Evolutionary conservation across 164 flowering plant genomes (phyloP).

Genomic region (Vitis riparia): DNA sequence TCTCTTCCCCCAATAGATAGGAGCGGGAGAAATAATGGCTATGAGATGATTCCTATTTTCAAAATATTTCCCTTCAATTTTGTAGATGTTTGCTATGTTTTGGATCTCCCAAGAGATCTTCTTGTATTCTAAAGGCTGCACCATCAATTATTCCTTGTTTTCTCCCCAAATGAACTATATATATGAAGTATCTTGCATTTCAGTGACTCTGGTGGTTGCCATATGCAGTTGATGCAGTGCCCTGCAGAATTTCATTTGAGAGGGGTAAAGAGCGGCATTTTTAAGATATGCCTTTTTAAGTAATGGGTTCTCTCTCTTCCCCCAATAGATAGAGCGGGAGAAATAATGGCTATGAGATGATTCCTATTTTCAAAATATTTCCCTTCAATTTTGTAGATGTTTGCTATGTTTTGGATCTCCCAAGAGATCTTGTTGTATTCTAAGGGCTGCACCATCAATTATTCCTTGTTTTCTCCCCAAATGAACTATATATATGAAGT

Average conservation of each 20-base stretch:
- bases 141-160: not conserved
- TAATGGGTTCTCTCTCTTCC: too few relatives aligned
- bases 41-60: not conserved
- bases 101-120: not conserved
- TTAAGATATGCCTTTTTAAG: not conserved
- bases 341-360: not conserved
- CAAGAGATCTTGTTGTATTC: not conserved
- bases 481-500: too few relatives aligned
- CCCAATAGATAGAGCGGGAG: not conserved
- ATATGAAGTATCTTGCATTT: not conserved
- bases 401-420: not conserved
- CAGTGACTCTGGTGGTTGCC: conserved; percentile 11
- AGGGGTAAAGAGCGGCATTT: conserved; percentile 94
- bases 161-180: too few relatives aligned
- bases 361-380: not conserved
- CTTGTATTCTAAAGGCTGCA: not conserved
- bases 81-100: not conserved
- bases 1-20: not conserved
- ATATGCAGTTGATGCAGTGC: conserved; percentile 82
- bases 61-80: not conserved
- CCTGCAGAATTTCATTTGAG: conserved; percentile 97
- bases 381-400: not conserved
- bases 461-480: not conserved
- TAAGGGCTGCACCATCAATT: not conserved
- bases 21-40: not conserved